Evolutionary conservation across 2,329 filamentous ascomycete genomes (phyloP).

Genomic region (Aspergillus tubingensis): DNA sequence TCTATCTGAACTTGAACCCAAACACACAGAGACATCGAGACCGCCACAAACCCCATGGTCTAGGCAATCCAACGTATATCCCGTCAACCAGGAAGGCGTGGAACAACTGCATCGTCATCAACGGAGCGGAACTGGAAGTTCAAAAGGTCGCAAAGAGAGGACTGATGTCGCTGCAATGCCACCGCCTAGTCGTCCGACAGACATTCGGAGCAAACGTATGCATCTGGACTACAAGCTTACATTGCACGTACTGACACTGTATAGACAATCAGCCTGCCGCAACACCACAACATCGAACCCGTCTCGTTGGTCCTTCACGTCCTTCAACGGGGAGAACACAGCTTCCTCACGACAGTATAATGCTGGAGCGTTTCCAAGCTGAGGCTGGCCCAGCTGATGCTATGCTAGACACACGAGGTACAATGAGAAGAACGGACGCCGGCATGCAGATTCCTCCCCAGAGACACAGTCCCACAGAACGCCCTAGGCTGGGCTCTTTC

Average conservation of each 20-base stretch:
- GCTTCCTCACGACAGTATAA: slow-evolving; percentile 18
- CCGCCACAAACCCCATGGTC: slow-evolving; percentile 30
- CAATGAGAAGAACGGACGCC: background rate
- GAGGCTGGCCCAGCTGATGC: background rate
- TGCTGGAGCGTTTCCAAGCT: slow-evolving; percentile 3
- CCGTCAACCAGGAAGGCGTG: slow-evolving; percentile 30
- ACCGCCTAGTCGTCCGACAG: slow-evolving; percentile 29
- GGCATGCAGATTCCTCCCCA: background rate
- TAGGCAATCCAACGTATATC: slow-evolving; percentile 23
- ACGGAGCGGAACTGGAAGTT: slow-evolving; percentile 43
- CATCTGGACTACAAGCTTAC: background rate
- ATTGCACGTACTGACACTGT: background rate
- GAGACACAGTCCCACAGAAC: background rate
- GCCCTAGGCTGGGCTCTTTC: background rate
- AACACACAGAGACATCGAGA: slow-evolving; percentile 13
- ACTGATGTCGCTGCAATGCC: slow-evolving; percentile 30
- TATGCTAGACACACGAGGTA: background rate
- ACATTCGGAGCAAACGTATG: slow-evolving; percentile 28
- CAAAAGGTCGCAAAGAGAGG: slow-evolving; percentile 29
- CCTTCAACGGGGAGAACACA: slow-evolving; percentile 19
- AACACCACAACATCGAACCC: slow-evolving; percentile 28
- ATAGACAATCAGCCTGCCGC: background rate
- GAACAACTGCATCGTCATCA: slow-evolving; percentile 44
- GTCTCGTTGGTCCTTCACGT: slow-evolving; percentile 21
- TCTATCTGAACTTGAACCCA: slow-evolving; percentile 14